Base-by-base conservation (phyloP, 140 eudicot genomes). In the Bidens hawaiensis region DNA sequence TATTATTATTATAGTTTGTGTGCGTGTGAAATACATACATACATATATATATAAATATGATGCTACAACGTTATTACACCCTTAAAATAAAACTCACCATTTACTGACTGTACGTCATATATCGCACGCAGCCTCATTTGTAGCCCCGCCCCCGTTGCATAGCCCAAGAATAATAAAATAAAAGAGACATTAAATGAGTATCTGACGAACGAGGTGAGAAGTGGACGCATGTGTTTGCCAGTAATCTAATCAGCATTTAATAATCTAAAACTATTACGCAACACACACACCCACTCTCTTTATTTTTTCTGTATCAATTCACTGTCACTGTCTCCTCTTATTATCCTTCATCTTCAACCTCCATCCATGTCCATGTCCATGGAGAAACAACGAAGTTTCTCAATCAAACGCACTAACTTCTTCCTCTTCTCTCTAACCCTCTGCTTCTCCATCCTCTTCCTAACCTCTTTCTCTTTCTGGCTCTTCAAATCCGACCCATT, bases 341-440 rank as follows among this genome's bases (percentile, higher is more conserved):
- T 33, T n/a, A n/a, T n/a, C n/a, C 57, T 15, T 48, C 52, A 17
- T 68, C 21, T 14, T 47, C 76, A 4, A 13, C 45, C 36, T 65
- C n/a, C n/a, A n/a, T n/a, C n/a, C 48, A 38, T 38, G 45, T 15
- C 5, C 54, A 43, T 54, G n/a, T n/a, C n/a, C n/a, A 84, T 87
- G 85, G 96, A 91, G 68, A 78, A 65, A 75, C 95, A 80, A 49
- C 75, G 62, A 60, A 87, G 95, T 74, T 87, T 82, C 75, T 78
- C 89, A 7, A 1, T 72, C 38, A 91, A 87, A 61, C 78, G 80
- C 75, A 64, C 87, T 2, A 85, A 83, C 72, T 82, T 73, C 75
- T 60, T 80, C 71, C 63, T 76, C 3, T 76, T 87, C 59, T 78
- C 89, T 45, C 66, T 75, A 50, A 80, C 95, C 11, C 34, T 91